Evolutionary conservation across 768 basidiomycete species (phyloP).

Genomic region (Boletus rex-veris): DNA sequence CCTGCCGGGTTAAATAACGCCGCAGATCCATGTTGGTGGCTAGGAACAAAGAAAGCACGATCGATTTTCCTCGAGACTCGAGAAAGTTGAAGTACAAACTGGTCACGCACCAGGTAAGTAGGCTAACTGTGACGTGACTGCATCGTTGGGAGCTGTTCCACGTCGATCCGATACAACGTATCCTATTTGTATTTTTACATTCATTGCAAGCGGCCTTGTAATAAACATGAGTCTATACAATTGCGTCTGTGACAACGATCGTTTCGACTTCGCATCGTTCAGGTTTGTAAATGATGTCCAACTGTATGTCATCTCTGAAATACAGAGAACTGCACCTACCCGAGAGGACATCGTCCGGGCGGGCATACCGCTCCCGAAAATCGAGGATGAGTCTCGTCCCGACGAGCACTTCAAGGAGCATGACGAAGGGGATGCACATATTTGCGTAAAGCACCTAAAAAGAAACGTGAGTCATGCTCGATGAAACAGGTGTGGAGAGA

Average conservation of each 20-base stretch:
- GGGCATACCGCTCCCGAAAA: constrained; percentile 30
- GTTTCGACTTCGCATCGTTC: constrained; percentile 21
- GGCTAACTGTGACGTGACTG: no score
- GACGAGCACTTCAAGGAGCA: constrained; percentile 29
- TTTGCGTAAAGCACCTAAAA: constrained; percentile 26
- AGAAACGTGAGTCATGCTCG: not conserved
- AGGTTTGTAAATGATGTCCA: constrained; percentile 1
- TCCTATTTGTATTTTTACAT: no score
- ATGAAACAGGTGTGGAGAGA: not conserved
- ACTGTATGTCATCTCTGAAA: constrained; percentile 5
- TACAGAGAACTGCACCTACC: constrained; percentile 15
- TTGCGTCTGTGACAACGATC: constrained; percentile 9
- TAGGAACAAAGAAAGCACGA: no score
- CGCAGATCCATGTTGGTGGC: no score
- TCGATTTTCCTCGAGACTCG: no score
- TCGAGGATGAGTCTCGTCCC: constrained; percentile 31
- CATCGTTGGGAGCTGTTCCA: no score
- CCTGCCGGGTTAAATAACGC: no score
- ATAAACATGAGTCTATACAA: not conserved
- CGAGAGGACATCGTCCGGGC: constrained; percentile 9
- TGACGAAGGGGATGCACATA: constrained; percentile 30
- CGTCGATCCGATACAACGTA: no score
- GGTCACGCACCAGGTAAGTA: no score
- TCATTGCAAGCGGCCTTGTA: no score
- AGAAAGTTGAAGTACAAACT: no score